Base-by-base conservation (phyloP, 108 stramenopile genomes). In the Stephanodiscus triporus region DNA sequence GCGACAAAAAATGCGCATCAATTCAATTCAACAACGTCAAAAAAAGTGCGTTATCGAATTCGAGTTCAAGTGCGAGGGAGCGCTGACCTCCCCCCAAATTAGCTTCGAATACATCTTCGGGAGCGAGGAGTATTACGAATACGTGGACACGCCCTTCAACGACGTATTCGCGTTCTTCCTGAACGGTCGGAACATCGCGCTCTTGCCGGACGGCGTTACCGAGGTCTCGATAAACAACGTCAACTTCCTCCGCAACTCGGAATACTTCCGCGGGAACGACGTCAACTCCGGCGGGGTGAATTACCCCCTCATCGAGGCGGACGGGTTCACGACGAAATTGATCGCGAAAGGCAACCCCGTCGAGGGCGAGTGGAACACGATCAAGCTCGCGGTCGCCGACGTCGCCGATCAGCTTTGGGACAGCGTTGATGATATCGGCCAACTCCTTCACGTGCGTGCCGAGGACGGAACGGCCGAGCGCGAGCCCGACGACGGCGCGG, bases 91-190 rank as follows among this genome's bases (percentile, higher is more conserved):
- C 10, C 40, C 40, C 10, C 10, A 40, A 11, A 11, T 40, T 9
- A 40, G 40, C 9, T 73, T 80, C 68, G 62, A 63, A 22, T 80
- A 80, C 23, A 65, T 68, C 37, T 80, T 80, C 45, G 79, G 72
- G 9, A 68, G 66, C n/a, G 78, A 80, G 36, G 78, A 80, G 61
- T 80, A 80, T 43, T 80, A 80, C 36, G 72, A 80, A 45, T 80
- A 73, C 47, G 79, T 72, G 55, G 71, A 80, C 38, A 51, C 67
- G 14, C 38, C n/a, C 9, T 80, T 69, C 45, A 80, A 80, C 32
- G 72, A 80, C 68, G 79, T 63, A 38, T 80, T 80, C 40, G 79
- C 67, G 16, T 69, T 73, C 47, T 57, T 69, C 30, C 60, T 80
- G 38, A 80, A 80, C 50, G 68, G 68, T 0, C 54, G 49, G 0